Evolutionary conservation across 495 filamentous ascomycete species (phyloP), one percentile per base, ranked within the genome.

Genomic region (Hyphodiscus hymeniophilus): DNA sequence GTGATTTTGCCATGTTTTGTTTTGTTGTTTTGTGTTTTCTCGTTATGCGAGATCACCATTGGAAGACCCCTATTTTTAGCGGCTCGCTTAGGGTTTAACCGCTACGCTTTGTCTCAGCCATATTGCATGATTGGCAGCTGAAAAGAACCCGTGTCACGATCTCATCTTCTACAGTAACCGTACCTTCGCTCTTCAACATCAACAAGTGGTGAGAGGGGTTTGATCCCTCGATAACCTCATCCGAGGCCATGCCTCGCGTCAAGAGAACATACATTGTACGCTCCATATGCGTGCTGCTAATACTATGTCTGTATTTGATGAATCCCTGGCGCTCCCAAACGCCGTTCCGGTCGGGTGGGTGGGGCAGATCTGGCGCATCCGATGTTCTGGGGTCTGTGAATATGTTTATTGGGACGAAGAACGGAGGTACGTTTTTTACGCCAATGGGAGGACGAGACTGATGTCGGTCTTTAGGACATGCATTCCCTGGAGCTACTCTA

Each of bases 401-500:
- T 51, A 73, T 74, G 12, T 61, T 79, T 10, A 79, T 79, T 48
- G 74, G 75, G 16, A 76, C 74, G 20, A 70, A 66, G 10, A 73
- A 77, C 51, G 76, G 60, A 61, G 80, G 80, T 12, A 42, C 8
- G 39, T 24, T 42, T 12, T 18, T 24, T n/a, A 4, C 18, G 7
- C 18, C 21, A 20, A 42, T 42, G 21, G 15, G 15, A 21, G 3
- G 16, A 7, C 8, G 21, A n/a, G n/a, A n/a, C n/a, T n/a, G 17
- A n/a, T 20, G 21, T 17, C 22, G 12, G n/a, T 18, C 10, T 20
- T 12, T 42, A 42, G 39, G 42, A 16, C 80, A 83, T 68, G 82
- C 86, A 11, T 88, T 88, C 43, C 69, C 84, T 1, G 84, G 84
- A 0, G 84, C 84, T 10, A 80, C 80, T 1, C 56, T 87, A 45